Evolutionary conservation across 208 protist genomes (phyloP), one percentile per base, ranked within the genome.

Genomic region (Leishmania martiniquensis): DNA sequence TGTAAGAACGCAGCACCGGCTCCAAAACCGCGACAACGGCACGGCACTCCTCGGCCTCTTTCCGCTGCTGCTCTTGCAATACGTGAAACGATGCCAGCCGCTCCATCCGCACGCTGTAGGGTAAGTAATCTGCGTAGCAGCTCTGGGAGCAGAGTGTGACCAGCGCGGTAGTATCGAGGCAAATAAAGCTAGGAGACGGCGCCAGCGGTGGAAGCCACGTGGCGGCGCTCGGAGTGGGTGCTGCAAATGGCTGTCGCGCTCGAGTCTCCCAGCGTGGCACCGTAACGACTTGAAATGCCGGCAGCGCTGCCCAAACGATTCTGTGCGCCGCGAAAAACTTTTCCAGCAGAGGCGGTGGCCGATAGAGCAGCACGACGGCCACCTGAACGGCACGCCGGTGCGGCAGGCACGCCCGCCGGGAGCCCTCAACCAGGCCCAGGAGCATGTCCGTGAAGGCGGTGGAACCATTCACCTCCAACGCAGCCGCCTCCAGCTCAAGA

Each of bases 161-260:
- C n/a, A 95, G 74, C 10, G 89, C 87, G 1, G 91, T 95, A 20
- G 88, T 92, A 74, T 95, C 91, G 37, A 95, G 80, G 81, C 88
- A 92, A 15, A 95, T 62, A 72, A 92, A 84, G 29, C 32, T 34
- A 2, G 82, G 72, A 9, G 29, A 22, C 29, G 74, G 70, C 20
- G 39, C 37, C 12, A 81, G 45, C 1, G 77, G 68, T 17, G 83
- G 79, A 29, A 89, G 72, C 71, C 78, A 83, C 9, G 63, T 47
- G 44, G 25, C 67, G 73, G 72, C 13, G 34, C 44, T 1, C 55
- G 42, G 20, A 66, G 69, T 9, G 49, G 77, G 0, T 5, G 54
- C 47, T 29, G 7, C 45, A 1, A 2, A 57, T 20, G n/a, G 29
- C 13, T 20, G 54, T 59, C n/a, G 68, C 3, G 29, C 17, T 22